These are phyloP conservation scores for Periconia digitata DNA, from an alignment of 2,329 filamentous ascomycete species.

Conservation along the genomic window DNA sequence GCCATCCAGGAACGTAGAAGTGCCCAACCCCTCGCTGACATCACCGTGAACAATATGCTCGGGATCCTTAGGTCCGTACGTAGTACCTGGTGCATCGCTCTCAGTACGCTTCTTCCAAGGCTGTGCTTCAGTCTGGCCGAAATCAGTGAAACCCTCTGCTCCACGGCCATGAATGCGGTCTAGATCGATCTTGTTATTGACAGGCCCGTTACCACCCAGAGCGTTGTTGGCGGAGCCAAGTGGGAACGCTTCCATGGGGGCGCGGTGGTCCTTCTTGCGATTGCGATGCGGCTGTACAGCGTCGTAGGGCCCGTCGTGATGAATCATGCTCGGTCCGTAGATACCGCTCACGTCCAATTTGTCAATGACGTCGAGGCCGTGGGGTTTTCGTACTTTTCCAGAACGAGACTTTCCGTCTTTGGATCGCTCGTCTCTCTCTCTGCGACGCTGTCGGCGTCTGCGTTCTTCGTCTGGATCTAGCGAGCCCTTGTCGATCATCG, in stretches of 20 bases:
- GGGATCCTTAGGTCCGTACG: constrained; percentile 45
- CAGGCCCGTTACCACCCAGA: constrained; percentile 81
- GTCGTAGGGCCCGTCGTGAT: constrained; percentile 97
- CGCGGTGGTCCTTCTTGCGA: constrained; percentile 75
- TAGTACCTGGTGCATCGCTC: constrained; percentile 27
- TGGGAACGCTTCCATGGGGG: constrained; percentile 96
- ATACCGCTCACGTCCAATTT: constrained; percentile 96
- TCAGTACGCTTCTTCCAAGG: constrained; percentile 39
- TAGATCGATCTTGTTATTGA: constrained; percentile 80
- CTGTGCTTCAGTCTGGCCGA: constrained; percentile 47
- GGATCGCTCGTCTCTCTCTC: constrained; percentile 52
- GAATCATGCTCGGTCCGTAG: constrained; percentile 90
- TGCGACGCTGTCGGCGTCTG: constrained; percentile 52
- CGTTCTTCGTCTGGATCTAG: constrained; percentile 64
- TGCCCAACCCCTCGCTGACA: constrained; percentile 81
- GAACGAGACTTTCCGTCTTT: constrained; percentile 42
- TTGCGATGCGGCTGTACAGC: constrained; percentile 95
- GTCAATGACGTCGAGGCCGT: constrained; percentile 83
- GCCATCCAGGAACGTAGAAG: constrained; percentile 93
- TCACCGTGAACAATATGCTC: constrained; percentile 78
- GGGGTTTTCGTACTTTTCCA: constrained; percentile 43
- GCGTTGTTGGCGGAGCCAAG: constrained; percentile 91
- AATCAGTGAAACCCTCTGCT: constrained; percentile 87
- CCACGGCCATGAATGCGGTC: constrained; percentile 83
- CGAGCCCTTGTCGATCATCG: constrained; percentile 64